Base-by-base conservation (phyloP, 1,284 basidiomycete genomes). In the Gomphus sp. region DNA sequence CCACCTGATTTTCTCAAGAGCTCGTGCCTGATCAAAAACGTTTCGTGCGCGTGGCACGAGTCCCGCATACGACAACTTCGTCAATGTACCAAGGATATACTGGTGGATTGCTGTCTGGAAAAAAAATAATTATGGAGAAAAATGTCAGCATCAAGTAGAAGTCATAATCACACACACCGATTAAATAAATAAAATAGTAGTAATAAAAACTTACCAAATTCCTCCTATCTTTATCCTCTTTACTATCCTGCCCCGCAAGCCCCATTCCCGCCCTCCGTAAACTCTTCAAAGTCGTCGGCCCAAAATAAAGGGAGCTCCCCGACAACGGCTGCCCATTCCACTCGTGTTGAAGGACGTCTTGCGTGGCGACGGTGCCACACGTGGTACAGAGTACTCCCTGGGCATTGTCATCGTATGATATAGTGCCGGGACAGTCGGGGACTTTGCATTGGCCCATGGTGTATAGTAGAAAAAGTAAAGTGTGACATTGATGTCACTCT, bases 21-120 rank as follows among this genome's bases (percentile, higher is more conserved):
- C 61, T 79, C 82, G 86, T 25, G 80, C 80, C 64, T 83, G 80
- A 69, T 80, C 77, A 70, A 89, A 89, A 25, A 90, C 71, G 56
- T 74, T 75, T 62, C 78, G 77, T 4, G 84, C 82, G 63, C 87
- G 85, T 64, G 77, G 72, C 60, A 80, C 74, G 63, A 81, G 71
- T 66, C 81, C 82, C 59, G 80, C 70, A 61, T 74, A 76, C 61
- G 76, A 77, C 37, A 87, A 72, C 64, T 79, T 80, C 52, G 72
- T 70, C 56, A 84, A 76, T 37, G 89, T 71, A 47, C 80, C 76
- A 61, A 69, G 72, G 64, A 89, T 84, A 70, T 82, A 84, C 47
- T 75, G 73, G 56, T 78, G 73, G 71, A 86, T 85, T 44, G 80
- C 76, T 62, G 77, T 71, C 87, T 90, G 66, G 28, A 28, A 28